Evolutionary conservation across 176 grass and related monocot genomes (phyloP), one percentile per base, ranked within the genome.

Genomic region (Carex kokanica): DNA sequence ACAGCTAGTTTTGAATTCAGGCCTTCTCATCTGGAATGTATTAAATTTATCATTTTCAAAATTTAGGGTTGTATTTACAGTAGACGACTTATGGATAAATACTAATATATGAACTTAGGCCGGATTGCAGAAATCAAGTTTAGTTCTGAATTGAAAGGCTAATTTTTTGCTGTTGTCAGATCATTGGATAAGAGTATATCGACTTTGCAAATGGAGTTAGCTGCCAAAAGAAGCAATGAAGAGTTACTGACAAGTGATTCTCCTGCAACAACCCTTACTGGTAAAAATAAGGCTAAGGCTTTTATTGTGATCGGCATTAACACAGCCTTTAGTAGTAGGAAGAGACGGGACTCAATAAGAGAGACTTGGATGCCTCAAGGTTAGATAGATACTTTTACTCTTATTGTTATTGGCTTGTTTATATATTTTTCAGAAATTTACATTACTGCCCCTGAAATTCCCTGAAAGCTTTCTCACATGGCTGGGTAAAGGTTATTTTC

Each of bases 311-410:
- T 99, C 79, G 96, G 96, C 55, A 89, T 99, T 55, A 93, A 99
- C 77, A 99, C 96, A 0, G 96, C 93, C 45, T 92, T 95, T 77
- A 99, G 91, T 77, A 99, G 96, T 84, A 91, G 93, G 80, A 99
- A 95, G 69, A 89, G 96, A 21, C 87, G 96, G 25, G 93, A 99
- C 86, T 99, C 96, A 36, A 88, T 99, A 56, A 87, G 96, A 21
- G 88, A 93, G 38, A 92, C 96, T 69, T 99, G 96, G 96, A 99
- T 99, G 96, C 96, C 91, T 80, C 96, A 95, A 92, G 96, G 96
- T 99, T 62, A 41, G 82, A 74, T 62, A 41, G 82, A 74, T 65
- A n/a, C 45, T 25, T 32, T n/a, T 79, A 14, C 82, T 16, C 40
- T 72, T 51, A 64, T n/a, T 81, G 71, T 71, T 61, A 57, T 57